Base-by-base conservation (phyloP, 345 rosid genomes). In the Pistacia integerrima region DNA sequence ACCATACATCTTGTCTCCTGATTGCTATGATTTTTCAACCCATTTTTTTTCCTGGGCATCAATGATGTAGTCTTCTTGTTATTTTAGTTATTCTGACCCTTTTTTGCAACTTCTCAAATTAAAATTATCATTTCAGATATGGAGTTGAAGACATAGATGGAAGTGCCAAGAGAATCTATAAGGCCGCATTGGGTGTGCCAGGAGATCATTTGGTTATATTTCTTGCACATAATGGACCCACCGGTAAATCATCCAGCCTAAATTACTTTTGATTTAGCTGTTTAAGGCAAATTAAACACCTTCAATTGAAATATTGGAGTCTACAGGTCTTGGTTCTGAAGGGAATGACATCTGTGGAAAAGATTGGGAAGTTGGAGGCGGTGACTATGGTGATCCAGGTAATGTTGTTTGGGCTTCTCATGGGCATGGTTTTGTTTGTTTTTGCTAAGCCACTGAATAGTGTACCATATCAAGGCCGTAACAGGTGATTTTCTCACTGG, bases 351-450 rank as follows among this genome's bases (percentile, higher is more conserved):
- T 94, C 4, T 92, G 98, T 76, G 97, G 97, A 81, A 88, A 67
- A 85, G 97, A 94, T 80, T 93, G 94, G 97, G 80, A 44, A 52
- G 62, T 25, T 67, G 89, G 80, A 78, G 97, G 88, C n/a, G 94
- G 97, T 44, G 97, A 91, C 87, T 87, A 92, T 86, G 98, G 98
- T 70, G 97, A 93, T 91, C 94, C 88, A 80, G 97, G 97, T 92
- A 83, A 66, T 33, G 18, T 51, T 70, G 33, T 67, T 51, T 10
- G 58, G 44, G 44, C 68, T 54, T 64, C 76, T 69, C 59, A 36
- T 68, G 61, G 20, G 11, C 38, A 63, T 8, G 33, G 25, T 20
- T 30, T 14, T 69, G 11, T 35, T 55, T 73, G 57, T 10, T 20
- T 30, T 73, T 33, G 49, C 17, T 2, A 28, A 33, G 25, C 11